phyloP scores from a whole-genome alignment of 495 filamentous ascomycete genomes.

The Daldinia bambusicola region DNA sequence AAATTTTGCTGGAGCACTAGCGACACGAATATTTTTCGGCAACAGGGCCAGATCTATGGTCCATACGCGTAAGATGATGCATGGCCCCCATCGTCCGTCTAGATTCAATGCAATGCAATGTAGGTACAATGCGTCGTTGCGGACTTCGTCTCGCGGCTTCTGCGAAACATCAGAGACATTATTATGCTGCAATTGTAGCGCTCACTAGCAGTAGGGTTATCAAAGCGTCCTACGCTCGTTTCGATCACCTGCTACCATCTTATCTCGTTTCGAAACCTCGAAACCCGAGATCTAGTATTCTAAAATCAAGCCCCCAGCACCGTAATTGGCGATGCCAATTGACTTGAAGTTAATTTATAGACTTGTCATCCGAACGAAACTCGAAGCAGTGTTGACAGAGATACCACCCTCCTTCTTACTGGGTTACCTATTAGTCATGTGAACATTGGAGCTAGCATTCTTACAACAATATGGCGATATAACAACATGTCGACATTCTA shows the following conservation, averaged over 20 bases:
- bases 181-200: conserved; percentile 19
- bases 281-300: conserved; percentile 8
- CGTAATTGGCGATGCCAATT: neutral
- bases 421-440: conserved; percentile 29
- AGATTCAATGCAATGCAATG: conserved; percentile 26
- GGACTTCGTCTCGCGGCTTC: conserved; percentile 13
- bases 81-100: conserved; percentile 23
- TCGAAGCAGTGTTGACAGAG: conserved; percentile 6
- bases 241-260: conserved; percentile 17
- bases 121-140: conserved; percentile 27
- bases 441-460: conserved; percentile 19
- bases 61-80: conserved; percentile 14
- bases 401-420: conserved; percentile 10
- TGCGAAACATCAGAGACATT: conserved; percentile 17
- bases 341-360: neutral
- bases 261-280: neutral
- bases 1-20: conserved; percentile 2
- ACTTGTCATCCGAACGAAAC: conserved; percentile 7
- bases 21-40: conserved; percentile 35
- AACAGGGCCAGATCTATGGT: conserved; percentile 14
- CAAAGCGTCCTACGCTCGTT: conserved; percentile 5
- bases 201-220: conserved; percentile 13
- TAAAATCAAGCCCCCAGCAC: neutral
- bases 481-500: conserved; percentile 21
- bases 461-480: conserved; percentile 19